Base-by-base conservation (phyloP, 1,284 basidiomycete genomes). In the Gomphus sp. region DNA sequence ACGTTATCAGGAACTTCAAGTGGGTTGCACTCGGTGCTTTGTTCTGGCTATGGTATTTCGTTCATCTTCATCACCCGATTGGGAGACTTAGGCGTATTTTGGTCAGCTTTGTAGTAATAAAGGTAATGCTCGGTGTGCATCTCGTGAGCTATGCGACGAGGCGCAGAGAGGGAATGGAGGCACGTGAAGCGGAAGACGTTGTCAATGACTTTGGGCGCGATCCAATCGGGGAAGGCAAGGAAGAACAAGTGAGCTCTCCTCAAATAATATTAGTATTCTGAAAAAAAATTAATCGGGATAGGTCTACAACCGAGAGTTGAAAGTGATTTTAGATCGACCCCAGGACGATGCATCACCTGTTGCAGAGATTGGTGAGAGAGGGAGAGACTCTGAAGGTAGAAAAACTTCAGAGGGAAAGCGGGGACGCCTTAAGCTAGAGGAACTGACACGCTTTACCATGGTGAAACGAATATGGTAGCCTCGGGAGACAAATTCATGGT, bases 371-470 rank as follows among this genome's bases (percentile, higher is more conserved):
- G 87, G 85, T 0, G 87, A 89, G 68, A 77, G 76, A 18, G 64
- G 56, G 39, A 59, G 39, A 18, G 59, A 45, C 34, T 52, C 47
- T 18, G 58, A 18, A 22, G 52, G 36, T 53, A 62, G 58, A 61
- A 59, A 36, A 65, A 63, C 52, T 34, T 44, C 39, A 55, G 72
- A 69, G 41, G 76, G 77, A 39, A 81, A 82, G 71, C 84, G 77
- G 66, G 84, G 81, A 63, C 71, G 76, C 60, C 79, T 89, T 62
- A 80, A 82, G 59, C 71, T 96, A 60, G 91, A 95, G 68, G 91
- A 95, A 66, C 78, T 95, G 60, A 94, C 91, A 43, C 73, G 93
- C 60, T 96, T 89, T 76, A 94, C 92, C 25, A 96, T 96, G 93
- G 88, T 94, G 43, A 95, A 95, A 69, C 80, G 90, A 49, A 94